Conservation (phyloP, 805 yeast genomes). For the Saturnispora kantuleensis region DNA sequence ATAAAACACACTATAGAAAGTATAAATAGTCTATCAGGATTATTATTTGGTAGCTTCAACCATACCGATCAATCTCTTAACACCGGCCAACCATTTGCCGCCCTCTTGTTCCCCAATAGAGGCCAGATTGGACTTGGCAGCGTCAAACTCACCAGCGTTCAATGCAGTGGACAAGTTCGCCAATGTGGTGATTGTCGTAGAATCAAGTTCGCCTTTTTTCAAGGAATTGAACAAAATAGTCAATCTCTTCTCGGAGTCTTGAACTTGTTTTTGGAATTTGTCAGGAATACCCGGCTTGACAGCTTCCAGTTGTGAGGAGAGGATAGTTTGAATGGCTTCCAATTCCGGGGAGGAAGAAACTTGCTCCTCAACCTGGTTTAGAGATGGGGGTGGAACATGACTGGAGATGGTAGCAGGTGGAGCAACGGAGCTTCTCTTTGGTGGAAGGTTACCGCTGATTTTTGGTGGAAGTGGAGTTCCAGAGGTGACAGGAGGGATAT, state of each 20-base stretch:
- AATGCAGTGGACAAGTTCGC: slow-evolving; percentile 41
- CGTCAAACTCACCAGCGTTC: slow-evolving; percentile 41
- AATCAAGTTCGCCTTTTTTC: slow-evolving; percentile 57
- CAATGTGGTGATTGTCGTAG: slow-evolving; percentile 46
- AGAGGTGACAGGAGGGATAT: slow-evolving; percentile 1
- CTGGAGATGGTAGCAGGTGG: slow-evolving; percentile 15
- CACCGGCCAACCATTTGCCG: slow-evolving; percentile 90
- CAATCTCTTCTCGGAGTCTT: slow-evolving; percentile 76
- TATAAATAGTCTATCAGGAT: neutral
- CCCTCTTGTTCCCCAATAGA: slow-evolving; percentile 60
- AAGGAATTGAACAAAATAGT: slow-evolving; percentile 68
- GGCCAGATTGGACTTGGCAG: slow-evolving; percentile 56
- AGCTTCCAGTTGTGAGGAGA: slow-evolving; percentile 45
- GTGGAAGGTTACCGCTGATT: no score
- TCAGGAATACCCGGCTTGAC: slow-evolving; percentile 71
- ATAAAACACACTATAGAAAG: no score
- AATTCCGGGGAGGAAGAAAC: slow-evolving; percentile 45
- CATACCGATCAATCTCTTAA: slow-evolving; percentile 78
- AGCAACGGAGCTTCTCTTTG: slow-evolving; percentile 4
- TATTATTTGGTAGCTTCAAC: slow-evolving; percentile 31
- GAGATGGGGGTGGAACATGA: slow-evolving; percentile 11
- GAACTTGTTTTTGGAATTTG: slow-evolving; percentile 58
- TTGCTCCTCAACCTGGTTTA: slow-evolving; percentile 44
- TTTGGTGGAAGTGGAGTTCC: neutral
- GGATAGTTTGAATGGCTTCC: slow-evolving; percentile 46